A percentile compares a stretch with the other conserved stretches of the same genome.
These are phyloP conservation scores for Zygosaccharomyces siamensis DNA, from an alignment of 805 yeast genomes.

Conservation along the genomic window DNA sequence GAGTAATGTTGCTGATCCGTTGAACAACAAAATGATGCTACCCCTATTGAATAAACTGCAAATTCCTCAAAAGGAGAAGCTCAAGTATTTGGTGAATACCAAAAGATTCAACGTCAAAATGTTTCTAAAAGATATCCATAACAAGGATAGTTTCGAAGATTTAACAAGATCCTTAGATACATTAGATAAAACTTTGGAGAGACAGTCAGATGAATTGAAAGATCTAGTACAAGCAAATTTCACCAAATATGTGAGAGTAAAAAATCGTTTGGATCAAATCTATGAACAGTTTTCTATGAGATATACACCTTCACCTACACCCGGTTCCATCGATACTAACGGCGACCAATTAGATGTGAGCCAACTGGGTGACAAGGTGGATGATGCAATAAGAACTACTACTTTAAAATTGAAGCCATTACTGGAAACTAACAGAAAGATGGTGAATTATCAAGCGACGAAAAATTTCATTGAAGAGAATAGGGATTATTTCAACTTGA, in stretches of 20 bases:
- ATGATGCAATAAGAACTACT: conserved; percentile 48
- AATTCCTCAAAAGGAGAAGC: conserved; percentile 37
- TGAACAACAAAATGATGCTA: conserved; percentile 41
- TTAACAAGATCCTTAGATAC: conserved; percentile 44
- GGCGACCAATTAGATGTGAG: conserved; percentile 35
- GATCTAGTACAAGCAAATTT: conserved; percentile 54
- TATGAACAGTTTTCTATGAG: conserved; percentile 45
- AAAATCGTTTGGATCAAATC: conserved; percentile 58
- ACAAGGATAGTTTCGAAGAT: conserved; percentile 49
- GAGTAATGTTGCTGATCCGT: conserved; percentile 48
- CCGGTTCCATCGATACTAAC: conserved; percentile 13
- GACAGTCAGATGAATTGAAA: conserved; percentile 47
- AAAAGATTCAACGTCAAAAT: conserved; percentile 54
- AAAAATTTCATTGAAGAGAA: conserved; percentile 49
- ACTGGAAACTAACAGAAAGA: conserved; percentile 45
- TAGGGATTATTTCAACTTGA: conserved; percentile 52
- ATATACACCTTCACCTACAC: conserved; percentile 27
- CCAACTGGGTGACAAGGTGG: conserved; percentile 39
- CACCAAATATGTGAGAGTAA: conserved; percentile 58
- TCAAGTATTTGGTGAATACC: conserved; percentile 50
- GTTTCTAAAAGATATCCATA: conserved; percentile 53
- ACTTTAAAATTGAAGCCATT: conserved; percentile 57
- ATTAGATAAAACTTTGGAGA: conserved; percentile 46
- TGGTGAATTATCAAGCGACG: conserved; percentile 46
- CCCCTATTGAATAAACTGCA: conserved; percentile 42